These are phyloP conservation scores for Sporothrix luriei DNA, from an alignment of 2,329 filamentous ascomycete species.

Conservation along the genomic window DNA sequence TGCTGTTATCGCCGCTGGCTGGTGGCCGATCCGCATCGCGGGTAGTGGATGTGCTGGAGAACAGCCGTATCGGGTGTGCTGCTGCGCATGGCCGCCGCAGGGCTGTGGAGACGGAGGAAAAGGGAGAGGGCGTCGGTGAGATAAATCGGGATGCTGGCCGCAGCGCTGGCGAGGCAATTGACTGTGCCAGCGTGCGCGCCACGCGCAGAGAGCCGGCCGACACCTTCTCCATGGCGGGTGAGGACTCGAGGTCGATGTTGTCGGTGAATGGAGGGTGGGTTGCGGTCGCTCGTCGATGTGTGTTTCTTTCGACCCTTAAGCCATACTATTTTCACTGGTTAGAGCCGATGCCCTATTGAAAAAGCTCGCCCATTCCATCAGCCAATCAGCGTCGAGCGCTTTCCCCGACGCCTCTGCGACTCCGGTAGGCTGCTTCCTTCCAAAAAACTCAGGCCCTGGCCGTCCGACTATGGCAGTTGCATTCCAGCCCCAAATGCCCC, in stretches of 20 bases:
- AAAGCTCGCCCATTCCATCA: constrained; percentile 21
- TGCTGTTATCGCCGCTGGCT: neutral
- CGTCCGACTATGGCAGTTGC: constrained; percentile 28
- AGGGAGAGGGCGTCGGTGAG: constrained; percentile 10
- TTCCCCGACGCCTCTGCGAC: neutral
- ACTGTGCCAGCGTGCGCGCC: constrained; percentile 47
- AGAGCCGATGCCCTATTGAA: constrained; percentile 12
- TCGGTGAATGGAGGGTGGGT: neutral
- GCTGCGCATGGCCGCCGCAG: constrained; percentile 21
- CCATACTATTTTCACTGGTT: neutral
- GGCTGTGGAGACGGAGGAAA: constrained; percentile 14
- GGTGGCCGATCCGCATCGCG: constrained; percentile 27
- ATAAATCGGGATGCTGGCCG: constrained; percentile 12
- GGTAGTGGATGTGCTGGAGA: constrained; percentile 26
- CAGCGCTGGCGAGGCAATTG: constrained; percentile 36
- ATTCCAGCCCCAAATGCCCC: neutral
- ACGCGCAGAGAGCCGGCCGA: constrained; percentile 48
- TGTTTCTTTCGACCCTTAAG: neutral
- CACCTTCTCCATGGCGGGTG: constrained; percentile 48
- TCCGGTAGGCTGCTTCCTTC: constrained; percentile 14
- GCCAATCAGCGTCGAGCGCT: constrained; percentile 27
- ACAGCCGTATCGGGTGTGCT: constrained; percentile 24
- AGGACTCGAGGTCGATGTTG: neutral
- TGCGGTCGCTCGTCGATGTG: neutral
- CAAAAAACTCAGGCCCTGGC: constrained; percentile 16